Conservation (phyloP, 371 early-diverging fungal species). For the Rhizopus microsporus region DNA sequence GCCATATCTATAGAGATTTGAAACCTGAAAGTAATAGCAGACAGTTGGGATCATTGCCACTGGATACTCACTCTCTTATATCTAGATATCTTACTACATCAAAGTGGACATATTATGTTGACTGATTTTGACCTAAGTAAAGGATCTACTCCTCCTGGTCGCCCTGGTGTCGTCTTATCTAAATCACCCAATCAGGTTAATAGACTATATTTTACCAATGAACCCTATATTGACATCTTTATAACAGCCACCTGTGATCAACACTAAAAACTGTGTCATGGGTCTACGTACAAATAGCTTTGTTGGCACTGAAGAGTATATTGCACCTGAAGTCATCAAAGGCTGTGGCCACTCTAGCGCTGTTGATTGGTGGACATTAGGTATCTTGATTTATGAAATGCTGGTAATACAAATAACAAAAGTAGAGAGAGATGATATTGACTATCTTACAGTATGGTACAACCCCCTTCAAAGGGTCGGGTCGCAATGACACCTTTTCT, state of each 20-base stretch:
- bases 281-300: constrained; percentile 92
- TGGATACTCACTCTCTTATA: background rate
- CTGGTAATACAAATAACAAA: constrained; percentile 53
- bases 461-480: constrained; percentile 93
- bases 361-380: constrained; percentile 99
- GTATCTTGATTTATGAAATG: constrained; percentile 97
- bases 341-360: constrained; percentile 92
- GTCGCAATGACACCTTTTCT: constrained; percentile 83
- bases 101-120: constrained; percentile 95
- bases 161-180: constrained; percentile 76
- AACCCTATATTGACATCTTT: no score
- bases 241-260: constrained; percentile 62
- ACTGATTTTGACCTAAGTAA: constrained; percentile 97
- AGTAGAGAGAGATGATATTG: background rate
- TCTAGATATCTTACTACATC: constrained; percentile 88
- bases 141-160: constrained; percentile 75
- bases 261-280: constrained; percentile 87
- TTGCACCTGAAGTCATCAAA: constrained; percentile 95
- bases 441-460: constrained; percentile 67
- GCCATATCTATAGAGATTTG: constrained; percentile 97
- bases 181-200: constrained; percentile 47
- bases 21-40: constrained; percentile 94
- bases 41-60: background rate
- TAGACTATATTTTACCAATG: no score
- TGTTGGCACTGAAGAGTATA: constrained; percentile 97